phyloP scores from a whole-genome alignment of 2,329 filamentous ascomycete genomes.

The Alternaria postmessia region DNA sequence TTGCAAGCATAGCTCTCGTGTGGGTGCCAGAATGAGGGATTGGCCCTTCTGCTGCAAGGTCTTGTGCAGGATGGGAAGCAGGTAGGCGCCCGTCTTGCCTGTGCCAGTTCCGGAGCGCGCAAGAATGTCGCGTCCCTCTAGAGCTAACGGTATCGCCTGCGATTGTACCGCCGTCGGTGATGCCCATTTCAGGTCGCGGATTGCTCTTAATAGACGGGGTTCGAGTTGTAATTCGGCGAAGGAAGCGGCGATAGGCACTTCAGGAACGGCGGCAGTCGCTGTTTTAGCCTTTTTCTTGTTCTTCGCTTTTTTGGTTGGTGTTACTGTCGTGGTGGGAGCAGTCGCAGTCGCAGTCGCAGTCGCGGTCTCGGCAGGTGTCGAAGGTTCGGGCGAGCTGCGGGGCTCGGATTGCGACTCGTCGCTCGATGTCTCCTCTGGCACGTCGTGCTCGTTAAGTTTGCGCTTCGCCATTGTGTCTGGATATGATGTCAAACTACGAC shows the following conservation, averaged over 20 bases:
- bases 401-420: conserved; percentile 34
- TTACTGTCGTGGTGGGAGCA: not conserved
- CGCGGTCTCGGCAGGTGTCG: not conserved
- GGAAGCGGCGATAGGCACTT: conserved; percentile 46
- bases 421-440: conserved; percentile 49
- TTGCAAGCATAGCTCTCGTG: conserved; percentile 91
- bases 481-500: not conserved
- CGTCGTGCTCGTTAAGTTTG: conserved; percentile 59
- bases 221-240: conserved; percentile 86
- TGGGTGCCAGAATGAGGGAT: conserved; percentile 91
- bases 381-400: conserved; percentile 15
- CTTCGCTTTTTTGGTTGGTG: not conserved
- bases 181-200: conserved; percentile 83
- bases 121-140: conserved; percentile 88
- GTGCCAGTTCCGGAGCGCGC: conserved; percentile 94
- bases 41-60: conserved; percentile 82
- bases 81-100: conserved; percentile 96
- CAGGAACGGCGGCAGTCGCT: not conserved
- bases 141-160: conserved; percentile 84
- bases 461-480: conserved; percentile 49
- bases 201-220: conserved; percentile 81
- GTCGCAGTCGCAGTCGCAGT: not conserved
- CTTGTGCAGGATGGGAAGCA: conserved; percentile 85
- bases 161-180: conserved; percentile 89
- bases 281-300: conserved; percentile 9